Evolutionary conservation across 441 rosid genomes (phyloP).

Genomic region (Erysimum cheiri): DNA sequence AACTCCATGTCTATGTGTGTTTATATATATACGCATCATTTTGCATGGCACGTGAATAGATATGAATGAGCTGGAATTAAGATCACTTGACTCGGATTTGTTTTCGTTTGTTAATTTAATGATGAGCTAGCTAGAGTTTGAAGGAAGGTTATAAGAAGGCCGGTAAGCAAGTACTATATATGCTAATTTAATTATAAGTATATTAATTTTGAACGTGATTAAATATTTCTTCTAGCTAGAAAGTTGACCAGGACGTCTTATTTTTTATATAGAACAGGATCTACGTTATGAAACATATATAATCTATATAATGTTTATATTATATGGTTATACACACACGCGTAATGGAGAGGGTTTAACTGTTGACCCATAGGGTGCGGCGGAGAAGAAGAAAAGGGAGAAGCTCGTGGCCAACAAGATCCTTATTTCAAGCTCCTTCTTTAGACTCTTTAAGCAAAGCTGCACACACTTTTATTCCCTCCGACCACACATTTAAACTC

Average conservation of each 20-base stretch:
- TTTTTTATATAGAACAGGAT: constrained; percentile 8
- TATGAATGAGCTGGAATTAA: constrained; percentile 42
- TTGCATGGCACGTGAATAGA: constrained; percentile 40
- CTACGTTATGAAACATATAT: constrained; percentile 31
- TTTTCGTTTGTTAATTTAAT: not conserved
- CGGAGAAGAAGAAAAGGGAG: constrained; percentile 32
- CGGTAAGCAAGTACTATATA: constrained; percentile 11
- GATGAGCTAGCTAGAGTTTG: constrained; percentile 24
- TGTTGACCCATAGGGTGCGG: constrained; percentile 47
- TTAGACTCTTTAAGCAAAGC: constrained; percentile 29
- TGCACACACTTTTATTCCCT: constrained; percentile 28
- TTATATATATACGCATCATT: constrained; percentile 23
- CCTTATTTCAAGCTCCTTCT: constrained; percentile 27
- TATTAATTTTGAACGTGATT: constrained; percentile 30
- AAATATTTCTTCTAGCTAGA: constrained; percentile 5
- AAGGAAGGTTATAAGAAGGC: constrained; percentile 42
- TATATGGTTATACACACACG: constrained; percentile 6
- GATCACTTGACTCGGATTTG: constrained; percentile 29
- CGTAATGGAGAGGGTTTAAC: constrained; percentile 35
- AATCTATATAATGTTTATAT: not conserved
- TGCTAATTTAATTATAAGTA: not conserved
- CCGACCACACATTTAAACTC: constrained; percentile 42
- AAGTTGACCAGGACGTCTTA: constrained; percentile 36
- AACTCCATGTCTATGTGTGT: constrained; percentile 11
- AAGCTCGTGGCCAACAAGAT: constrained; percentile 45